Evolutionary conservation across 176 grass and related monocot genomes (phyloP).

Genomic region (Cymbopogon citratus): DNA sequence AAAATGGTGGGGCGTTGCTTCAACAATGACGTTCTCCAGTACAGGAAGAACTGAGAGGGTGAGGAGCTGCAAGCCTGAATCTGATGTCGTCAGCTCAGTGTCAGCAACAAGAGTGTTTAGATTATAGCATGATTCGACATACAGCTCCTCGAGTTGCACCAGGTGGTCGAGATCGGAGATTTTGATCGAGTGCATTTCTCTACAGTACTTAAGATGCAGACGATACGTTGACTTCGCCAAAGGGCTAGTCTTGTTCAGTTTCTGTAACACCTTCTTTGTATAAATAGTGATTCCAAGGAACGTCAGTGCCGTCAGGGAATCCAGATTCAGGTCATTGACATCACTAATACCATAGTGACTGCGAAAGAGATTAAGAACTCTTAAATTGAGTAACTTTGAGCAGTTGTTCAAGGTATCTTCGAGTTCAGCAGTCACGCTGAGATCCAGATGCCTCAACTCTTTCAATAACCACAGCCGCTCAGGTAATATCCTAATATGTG

Average conservation of each 20-base stretch:
- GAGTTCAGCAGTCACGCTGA: slow-evolving; percentile 54
- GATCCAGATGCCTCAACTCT: slow-evolving; percentile 65
- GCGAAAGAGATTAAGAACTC: slow-evolving; percentile 61
- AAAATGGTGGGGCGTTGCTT: slow-evolving; percentile 44
- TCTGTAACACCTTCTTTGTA: slow-evolving; percentile 53
- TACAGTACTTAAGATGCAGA: slow-evolving; percentile 62
- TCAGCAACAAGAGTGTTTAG: slow-evolving; percentile 44
- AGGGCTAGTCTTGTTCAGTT: slow-evolving; percentile 53
- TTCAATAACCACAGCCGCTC: slow-evolving; percentile 46
- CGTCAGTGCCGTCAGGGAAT: slow-evolving; percentile 23
- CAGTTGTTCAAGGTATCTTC: slow-evolving; percentile 57
- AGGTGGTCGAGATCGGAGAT: slow-evolving; percentile 64
- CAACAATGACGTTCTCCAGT: slow-evolving; percentile 42
- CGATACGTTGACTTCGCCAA: slow-evolving; percentile 58
- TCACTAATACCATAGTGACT: slow-evolving; percentile 62
- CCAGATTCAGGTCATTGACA: slow-evolving; percentile 58
- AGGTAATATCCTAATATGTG: slow-evolving; percentile 49
- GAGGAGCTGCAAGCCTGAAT: slow-evolving; percentile 44
- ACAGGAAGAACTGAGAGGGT: slow-evolving; percentile 57
- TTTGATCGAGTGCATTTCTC: slow-evolving; percentile 45
- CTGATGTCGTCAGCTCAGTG: background rate
- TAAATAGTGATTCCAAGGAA: slow-evolving; percentile 76
- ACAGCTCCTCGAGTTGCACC: slow-evolving; percentile 60
- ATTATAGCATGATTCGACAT: slow-evolving; percentile 57
- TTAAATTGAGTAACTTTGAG: slow-evolving; percentile 56